Evolutionary conservation across 2,329 filamentous ascomycete genomes (phyloP), one percentile per base, ranked within the genome.

Genomic region (Claviceps sp.): DNA sequence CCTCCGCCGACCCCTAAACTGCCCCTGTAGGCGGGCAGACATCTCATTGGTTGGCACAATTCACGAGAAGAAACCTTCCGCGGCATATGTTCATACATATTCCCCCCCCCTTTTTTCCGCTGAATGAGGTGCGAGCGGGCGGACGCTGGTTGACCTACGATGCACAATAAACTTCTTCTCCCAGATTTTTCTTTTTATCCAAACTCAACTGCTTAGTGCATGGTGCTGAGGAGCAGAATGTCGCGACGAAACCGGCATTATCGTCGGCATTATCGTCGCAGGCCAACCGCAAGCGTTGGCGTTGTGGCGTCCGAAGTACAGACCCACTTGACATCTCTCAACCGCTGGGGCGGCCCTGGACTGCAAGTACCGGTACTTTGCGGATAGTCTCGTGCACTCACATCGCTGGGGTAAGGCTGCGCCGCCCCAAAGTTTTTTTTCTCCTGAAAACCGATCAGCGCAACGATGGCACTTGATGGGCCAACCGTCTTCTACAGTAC

Each of bases 361-460:
- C 30, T 26, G 18, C 5, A 54, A 24, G 53, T 52, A 54, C 53
- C 48, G 44, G 47, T 54, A 54, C 53, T 48, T 34, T 26, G 20
- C 14, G n/a, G 26, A 43, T 36, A 20, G 38, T 45, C 30, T 42
- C 44, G n/a, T n/a, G 37, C 34, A 6, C 20, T 5, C 5, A 43
- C n/a, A 48, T 43, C 44, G 47, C 47, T 54, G 53, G 52, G 52
- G 40, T 14, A 20, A 40, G 49, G 50, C 50, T 50, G 54, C 54
- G 46, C 55, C 49, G 51, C 55, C 55, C 57, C 56, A 58, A 58
- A 52, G 54, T 57, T 55, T 37, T 38, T 38, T 40, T 45, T 45
- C 30, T 50, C 24, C 18, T 43, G 22, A 11, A 5, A 26, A 11
- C 42, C 44, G 42, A 20, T 47, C 30, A 24, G 9, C 30, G 8